Evolutionary conservation across 352 stramenopile genomes (phyloP).

Genomic region (Globisporangium nagaii): DNA sequence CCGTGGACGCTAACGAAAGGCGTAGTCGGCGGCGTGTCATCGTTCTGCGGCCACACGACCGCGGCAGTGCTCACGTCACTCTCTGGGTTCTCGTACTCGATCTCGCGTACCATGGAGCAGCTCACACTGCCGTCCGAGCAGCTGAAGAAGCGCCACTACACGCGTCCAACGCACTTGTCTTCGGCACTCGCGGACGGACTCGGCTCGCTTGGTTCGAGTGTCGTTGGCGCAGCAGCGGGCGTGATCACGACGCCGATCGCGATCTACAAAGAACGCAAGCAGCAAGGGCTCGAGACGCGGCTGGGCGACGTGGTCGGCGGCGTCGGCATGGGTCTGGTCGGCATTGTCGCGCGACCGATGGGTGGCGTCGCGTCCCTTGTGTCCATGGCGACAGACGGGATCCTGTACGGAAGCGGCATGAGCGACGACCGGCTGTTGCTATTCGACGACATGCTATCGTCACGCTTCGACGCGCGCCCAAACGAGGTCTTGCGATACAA

Average conservation of each 20-base stretch:
- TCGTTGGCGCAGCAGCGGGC: slow-evolving; percentile 69
- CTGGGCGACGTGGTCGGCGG: slow-evolving; percentile 63
- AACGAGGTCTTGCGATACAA: slow-evolving; percentile 79
- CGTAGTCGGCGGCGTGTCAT: slow-evolving; percentile 57
- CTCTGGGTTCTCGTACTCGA: slow-evolving; percentile 77
- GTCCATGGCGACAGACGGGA: slow-evolving; percentile 67
- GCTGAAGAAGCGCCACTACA: slow-evolving; percentile 56
- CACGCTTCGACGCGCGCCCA: slow-evolving; percentile 38
- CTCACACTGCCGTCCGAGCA: slow-evolving; percentile 61
- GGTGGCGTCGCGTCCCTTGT: slow-evolving; percentile 73
- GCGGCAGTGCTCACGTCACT: slow-evolving; percentile 65
- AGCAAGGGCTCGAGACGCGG: slow-evolving; percentile 53
- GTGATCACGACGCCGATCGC: slow-evolving; percentile 75
- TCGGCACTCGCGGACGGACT: slow-evolving; percentile 60
- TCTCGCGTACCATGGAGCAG: slow-evolving; percentile 79
- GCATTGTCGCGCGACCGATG: slow-evolving; percentile 73
- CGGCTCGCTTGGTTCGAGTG: slow-evolving; percentile 62
- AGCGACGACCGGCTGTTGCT: slow-evolving; percentile 23
- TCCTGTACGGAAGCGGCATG: slow-evolving; percentile 59
- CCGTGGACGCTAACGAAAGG: slow-evolving; percentile 73
- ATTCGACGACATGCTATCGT: slow-evolving; percentile 19
- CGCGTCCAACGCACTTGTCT: slow-evolving; percentile 53
- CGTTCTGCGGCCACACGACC: slow-evolving; percentile 67
- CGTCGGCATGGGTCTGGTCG: slow-evolving; percentile 73
- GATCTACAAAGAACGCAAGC: slow-evolving; percentile 60